These are phyloP conservation scores for Arthrobotrys iridis DNA, from an alignment of 2,329 filamentous ascomycete species.

Conservation along the genomic window DNA sequence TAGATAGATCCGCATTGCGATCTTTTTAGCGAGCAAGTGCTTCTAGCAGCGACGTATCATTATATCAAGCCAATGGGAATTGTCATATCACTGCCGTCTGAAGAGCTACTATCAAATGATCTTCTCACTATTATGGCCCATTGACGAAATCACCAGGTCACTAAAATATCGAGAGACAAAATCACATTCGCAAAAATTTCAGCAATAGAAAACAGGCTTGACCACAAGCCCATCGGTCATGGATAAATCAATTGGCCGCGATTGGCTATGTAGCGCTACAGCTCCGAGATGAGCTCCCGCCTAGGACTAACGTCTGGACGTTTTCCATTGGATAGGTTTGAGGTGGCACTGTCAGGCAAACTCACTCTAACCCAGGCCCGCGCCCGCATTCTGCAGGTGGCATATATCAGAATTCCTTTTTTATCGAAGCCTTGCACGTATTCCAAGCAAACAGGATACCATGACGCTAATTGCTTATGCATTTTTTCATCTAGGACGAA, in stretches of 20 bases:
- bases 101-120: constrained; percentile 20
- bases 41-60: constrained; percentile 3
- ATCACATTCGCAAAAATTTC: not conserved
- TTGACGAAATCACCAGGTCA: constrained; percentile 10
- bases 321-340: not conserved
- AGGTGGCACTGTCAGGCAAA: constrained; percentile 35
- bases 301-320: not conserved
- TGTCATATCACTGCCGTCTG: not conserved
- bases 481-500: constrained; percentile 14
- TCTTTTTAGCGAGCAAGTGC: constrained; percentile 20
- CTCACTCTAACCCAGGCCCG: constrained; percentile 38
- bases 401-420: constrained; percentile 4
- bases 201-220: not conserved
- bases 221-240: constrained; percentile 15
- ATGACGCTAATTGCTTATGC: constrained; percentile 50
- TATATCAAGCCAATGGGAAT: constrained; percentile 18
- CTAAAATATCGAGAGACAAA: not conserved
- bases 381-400: constrained; percentile 20
- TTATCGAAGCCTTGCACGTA: not conserved
- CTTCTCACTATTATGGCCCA: not conserved
- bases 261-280: constrained; percentile 9
- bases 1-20: constrained; percentile 15
- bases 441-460: not conserved
- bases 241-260: not conserved
- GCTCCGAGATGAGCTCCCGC: constrained; percentile 41